phyloP scores from a whole-genome alignment of 192 early-diverging fungal species.

The Mortierella claussenii region DNA sequence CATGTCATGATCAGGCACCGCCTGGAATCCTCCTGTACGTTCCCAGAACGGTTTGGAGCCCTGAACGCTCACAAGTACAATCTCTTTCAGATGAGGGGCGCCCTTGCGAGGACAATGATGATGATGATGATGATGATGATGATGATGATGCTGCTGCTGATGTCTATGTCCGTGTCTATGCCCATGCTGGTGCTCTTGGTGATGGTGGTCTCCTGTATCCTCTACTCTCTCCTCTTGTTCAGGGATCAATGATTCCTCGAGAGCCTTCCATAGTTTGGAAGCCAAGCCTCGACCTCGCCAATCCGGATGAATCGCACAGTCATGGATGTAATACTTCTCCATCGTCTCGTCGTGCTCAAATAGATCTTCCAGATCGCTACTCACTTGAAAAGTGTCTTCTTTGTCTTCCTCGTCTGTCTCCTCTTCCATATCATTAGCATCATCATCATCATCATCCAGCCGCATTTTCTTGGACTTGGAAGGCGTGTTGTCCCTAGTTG shows the following conservation, averaged over 20 bases:
- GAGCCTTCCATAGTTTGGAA: constrained; percentile 37
- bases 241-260: constrained; percentile 31
- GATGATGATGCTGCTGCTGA: neutral
- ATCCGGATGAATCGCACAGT: constrained; percentile 45
- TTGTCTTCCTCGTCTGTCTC: neutral
- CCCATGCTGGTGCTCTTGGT: neutral
- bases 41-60: constrained; percentile 45
- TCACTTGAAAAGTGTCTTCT: too few relatives aligned
- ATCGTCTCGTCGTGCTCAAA: constrained; percentile 36
- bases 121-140: constrained; percentile 3
- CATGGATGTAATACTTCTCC: constrained; percentile 49
- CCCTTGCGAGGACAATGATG: constrained; percentile 5
- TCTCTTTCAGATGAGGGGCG: constrained; percentile 43
- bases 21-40: constrained; percentile 20
- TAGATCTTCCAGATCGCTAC: constrained; percentile 8
- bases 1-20: constrained; percentile 35
- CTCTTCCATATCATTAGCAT: neutral
- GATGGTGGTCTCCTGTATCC: constrained; percentile 24
- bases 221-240: neutral
- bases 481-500: neutral
- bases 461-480: constrained; percentile 13
- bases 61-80: constrained; percentile 39
- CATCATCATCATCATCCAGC: neutral
- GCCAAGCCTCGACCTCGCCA: constrained; percentile 35
- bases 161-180: neutral